phyloP scores from a whole-genome alignment of 805 yeast genomes.

The Cyberlindnera mississippiensis region DNA sequence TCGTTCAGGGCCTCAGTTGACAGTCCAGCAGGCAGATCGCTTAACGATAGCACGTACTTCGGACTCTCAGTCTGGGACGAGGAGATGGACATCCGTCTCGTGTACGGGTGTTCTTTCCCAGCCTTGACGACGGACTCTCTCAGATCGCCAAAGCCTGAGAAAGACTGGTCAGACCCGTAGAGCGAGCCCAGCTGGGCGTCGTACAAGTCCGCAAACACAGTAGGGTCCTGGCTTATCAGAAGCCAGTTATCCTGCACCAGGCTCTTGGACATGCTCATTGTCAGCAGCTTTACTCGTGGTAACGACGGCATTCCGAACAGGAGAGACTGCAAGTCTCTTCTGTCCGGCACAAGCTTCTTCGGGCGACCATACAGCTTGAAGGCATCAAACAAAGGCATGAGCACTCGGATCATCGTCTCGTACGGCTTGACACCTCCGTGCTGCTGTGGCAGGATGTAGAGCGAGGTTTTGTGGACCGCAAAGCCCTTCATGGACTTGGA shows the following conservation, averaged over 20 bases:
- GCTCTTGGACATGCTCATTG: constrained; percentile 4
- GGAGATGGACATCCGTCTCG: constrained; percentile 9
- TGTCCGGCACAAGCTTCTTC: constrained; percentile 52
- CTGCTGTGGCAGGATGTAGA: constrained; percentile 62
- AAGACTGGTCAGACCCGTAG: constrained; percentile 5
- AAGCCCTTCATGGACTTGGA: constrained; percentile 10
- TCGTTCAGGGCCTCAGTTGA: constrained; percentile 9
- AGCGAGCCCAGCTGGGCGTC: constrained; percentile 9
- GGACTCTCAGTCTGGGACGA: constrained; percentile 2
- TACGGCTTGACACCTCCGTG: constrained; percentile 71
- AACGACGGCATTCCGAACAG: constrained; percentile 71
- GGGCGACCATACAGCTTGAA: constrained; percentile 77
- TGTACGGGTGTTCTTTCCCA: constrained; percentile 11
- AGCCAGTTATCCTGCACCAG: constrained; percentile 22
- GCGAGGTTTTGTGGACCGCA: constrained; percentile 14
- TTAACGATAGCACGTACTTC: too few relatives aligned
- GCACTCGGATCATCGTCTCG: constrained; percentile 68
- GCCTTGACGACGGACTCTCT: constrained; percentile 4
- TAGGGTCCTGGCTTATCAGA: not conserved
- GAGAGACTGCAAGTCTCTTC: constrained; percentile 49
- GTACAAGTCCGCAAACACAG: constrained; percentile 1
- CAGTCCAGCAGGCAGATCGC: constrained; percentile 11
- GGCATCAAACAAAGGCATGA: constrained; percentile 66
- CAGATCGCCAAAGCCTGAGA: constrained; percentile 12
- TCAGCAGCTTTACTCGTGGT: constrained; percentile 61